Conservation (phyloP, 805 yeast species). For the Naumovozyma castellii region DNA sequence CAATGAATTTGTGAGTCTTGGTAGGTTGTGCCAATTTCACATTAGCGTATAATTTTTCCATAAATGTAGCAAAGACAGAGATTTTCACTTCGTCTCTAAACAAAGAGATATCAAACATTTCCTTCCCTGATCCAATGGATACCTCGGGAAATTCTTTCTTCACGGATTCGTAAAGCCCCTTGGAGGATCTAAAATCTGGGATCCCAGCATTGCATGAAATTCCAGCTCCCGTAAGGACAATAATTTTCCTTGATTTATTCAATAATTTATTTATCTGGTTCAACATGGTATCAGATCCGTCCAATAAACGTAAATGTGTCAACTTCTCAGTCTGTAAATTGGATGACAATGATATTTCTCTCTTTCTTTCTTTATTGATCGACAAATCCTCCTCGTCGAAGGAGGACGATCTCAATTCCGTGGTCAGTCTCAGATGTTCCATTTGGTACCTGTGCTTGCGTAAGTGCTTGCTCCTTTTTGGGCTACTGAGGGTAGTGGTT, state of each 20-base stretch:
- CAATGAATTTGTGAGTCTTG: constrained; percentile 68
- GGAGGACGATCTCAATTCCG: constrained; percentile 7
- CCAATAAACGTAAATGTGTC: constrained; percentile 9
- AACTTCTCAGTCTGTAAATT: constrained; percentile 14
- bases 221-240: constrained; percentile 89
- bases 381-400: constrained; percentile 9
- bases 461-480: no score
- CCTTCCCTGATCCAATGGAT: constrained; percentile 71
- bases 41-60: constrained; percentile 66
- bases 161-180: constrained; percentile 73
- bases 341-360: neutral
- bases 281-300: constrained; percentile 10
- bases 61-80: constrained; percentile 74
- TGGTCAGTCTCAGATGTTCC: constrained; percentile 1
- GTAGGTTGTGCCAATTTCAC: constrained; percentile 69
- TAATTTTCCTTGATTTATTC: constrained; percentile 36
- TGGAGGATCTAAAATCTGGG: constrained; percentile 82
- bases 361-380: constrained; percentile 6
- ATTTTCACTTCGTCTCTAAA: constrained; percentile 62
- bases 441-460: no score
- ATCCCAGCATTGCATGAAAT: constrained; percentile 95
- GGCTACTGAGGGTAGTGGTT: no score
- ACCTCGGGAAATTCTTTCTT: constrained; percentile 49
- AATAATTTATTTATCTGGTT: constrained; percentile 22
- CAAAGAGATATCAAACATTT: constrained; percentile 77